Evolutionary conservation across 805 yeast genomes (phyloP), one percentile per base, ranked within the genome.

Genomic region (Cyberlindnera euphorbiae): DNA sequence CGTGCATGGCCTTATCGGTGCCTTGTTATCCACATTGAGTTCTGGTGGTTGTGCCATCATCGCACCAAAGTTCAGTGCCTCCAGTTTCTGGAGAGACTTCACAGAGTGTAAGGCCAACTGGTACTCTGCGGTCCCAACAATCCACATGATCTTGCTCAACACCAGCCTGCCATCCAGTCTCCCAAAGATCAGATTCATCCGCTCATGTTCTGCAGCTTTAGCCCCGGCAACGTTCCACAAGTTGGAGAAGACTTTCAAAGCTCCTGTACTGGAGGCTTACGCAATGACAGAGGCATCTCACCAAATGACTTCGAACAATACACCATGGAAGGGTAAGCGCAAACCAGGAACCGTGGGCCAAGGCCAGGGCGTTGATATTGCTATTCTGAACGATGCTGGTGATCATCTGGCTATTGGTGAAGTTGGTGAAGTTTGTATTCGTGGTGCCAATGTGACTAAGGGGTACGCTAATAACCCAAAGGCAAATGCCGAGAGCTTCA

Each of bases 261-360:
- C 84, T 0, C 87, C 87, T 1, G 87, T 81, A 0, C 53, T 80
- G 12, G 89, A 81, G 55, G 88, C 88, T 0, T 81, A 81, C 52
- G 88, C 87, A 5, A 80, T 81, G 86, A 81, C 88, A 2, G 89
- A 81, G 53, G 85, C 85, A 1, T 69, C 84, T n/a, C 88, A 81
- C 56, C 87, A 81, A 56, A 82, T 81, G 79, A 76, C 84, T 9
- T 79, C 87, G 3, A 81, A 81, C 57, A 69, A 73, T 45, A 58
- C 79, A 28, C 84, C 85, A 25, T 79, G 82, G 9, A 79, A 81
- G 12, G 81, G 79, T 11, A 56, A 67, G 42, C 67, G 85, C 44
- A 75, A 72, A 58, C 75, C 86, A 8, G 86, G 87, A 12, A 77
- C 87, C 5, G 87, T 81, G 16, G 86, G 87, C 5, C 77, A 71